phyloP scores from a whole-genome alignment of 805 yeast species.

The Cyberlindnera lachancei region DNA sequence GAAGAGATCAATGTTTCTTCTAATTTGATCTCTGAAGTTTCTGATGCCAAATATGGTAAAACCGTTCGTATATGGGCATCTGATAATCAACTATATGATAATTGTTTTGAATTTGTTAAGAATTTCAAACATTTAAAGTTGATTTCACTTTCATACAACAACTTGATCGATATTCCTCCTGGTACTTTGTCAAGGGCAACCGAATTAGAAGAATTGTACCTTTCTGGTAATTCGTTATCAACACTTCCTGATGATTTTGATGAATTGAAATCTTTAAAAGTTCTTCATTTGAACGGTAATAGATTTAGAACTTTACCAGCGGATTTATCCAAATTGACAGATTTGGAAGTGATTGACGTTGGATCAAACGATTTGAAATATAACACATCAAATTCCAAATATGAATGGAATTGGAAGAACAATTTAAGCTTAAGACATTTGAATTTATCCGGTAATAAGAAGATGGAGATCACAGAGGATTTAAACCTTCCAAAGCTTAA shows the following conservation, averaged over 20 bases:
- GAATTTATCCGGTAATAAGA: conserved; percentile 87
- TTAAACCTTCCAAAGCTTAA: conserved; percentile 68
- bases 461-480: conserved; percentile 81
- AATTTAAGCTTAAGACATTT: conserved; percentile 69
- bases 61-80: conserved; percentile 51
- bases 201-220: conserved; percentile 53
- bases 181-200: conserved; percentile 57
- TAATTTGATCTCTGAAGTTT: conserved; percentile 35
- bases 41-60: conserved; percentile 35
- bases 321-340: conserved; percentile 63
- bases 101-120: conserved; percentile 61
- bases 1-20: conserved; percentile 67
- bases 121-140: conserved; percentile 48
- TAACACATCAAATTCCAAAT: conserved; percentile 89
- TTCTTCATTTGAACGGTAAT: conserved; percentile 73
- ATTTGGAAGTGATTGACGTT: conserved; percentile 71
- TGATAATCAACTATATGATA: conserved; percentile 79
- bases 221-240: conserved; percentile 78
- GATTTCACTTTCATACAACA: conserved; percentile 79
- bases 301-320: conserved; percentile 83
- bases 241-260: conserved; percentile 82
- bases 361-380: conserved; percentile 88
- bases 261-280: conserved; percentile 45
- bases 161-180: conserved; percentile 69
- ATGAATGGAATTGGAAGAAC: conserved; percentile 97